phyloP scores from a whole-genome alignment of 192 early-diverging fungal species.

The Linnemannia elongata region DNA sequence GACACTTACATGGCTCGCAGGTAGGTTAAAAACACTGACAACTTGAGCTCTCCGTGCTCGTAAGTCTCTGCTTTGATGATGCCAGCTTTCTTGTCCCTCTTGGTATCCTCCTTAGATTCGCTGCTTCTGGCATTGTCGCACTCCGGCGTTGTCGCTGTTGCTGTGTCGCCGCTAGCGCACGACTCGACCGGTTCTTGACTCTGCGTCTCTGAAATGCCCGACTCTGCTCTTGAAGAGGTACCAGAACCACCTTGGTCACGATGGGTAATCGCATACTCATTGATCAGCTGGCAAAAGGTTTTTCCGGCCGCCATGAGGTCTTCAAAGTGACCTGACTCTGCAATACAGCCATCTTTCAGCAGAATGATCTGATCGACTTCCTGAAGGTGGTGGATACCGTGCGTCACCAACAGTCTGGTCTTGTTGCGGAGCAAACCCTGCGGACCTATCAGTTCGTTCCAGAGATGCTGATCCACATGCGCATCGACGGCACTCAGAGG shows the following conservation, averaged over 20 bases:
- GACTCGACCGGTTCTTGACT: neutral
- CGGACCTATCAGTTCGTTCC: constrained; percentile 53
- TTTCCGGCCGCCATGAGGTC: constrained; percentile 59
- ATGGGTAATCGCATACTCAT: constrained; percentile 19
- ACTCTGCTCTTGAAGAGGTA: neutral
- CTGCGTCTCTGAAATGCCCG: neutral
- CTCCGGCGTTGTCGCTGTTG: neutral
- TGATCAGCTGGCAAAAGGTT: constrained; percentile 56
- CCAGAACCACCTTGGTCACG: constrained; percentile 25
- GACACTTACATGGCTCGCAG: constrained; percentile 29
- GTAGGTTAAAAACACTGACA: constrained; percentile 32
- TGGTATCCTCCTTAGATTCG: neutral
- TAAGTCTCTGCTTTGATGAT: constrained; percentile 6
- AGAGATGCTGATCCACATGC: constrained; percentile 62
- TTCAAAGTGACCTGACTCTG: constrained; percentile 65
- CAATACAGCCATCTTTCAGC: constrained; percentile 58
- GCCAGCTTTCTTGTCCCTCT: constrained; percentile 30
- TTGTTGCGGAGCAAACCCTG: constrained; percentile 48
- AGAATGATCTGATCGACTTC: constrained; percentile 63
- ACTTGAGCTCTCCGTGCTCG: neutral
- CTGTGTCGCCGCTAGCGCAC: neutral
- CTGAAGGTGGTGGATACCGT: constrained; percentile 61
- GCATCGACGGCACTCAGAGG: constrained; percentile 75
- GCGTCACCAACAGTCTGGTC: constrained; percentile 75
- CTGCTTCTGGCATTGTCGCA: neutral